Evolutionary conservation across 2,329 filamentous ascomycete species (phyloP).

Genomic region (Cytospora schulzeri): DNA sequence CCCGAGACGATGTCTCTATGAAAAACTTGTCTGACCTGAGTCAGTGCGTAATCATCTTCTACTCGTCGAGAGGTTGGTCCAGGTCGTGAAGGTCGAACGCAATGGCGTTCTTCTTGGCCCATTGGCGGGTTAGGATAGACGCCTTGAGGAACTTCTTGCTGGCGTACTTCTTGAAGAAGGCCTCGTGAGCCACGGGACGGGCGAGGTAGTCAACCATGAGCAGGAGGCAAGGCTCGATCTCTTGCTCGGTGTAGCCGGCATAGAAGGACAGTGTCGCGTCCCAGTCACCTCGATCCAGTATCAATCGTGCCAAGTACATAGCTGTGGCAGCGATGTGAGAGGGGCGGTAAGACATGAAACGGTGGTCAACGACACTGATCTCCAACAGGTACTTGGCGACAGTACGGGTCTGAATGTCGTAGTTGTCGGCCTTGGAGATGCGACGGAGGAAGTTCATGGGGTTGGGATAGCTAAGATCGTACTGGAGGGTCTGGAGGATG

Average conservation of each 20-base stretch:
- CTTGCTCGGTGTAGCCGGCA: conserved; percentile 87
- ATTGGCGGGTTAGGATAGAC: conserved; percentile 86
- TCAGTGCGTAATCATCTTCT: conserved; percentile 40
- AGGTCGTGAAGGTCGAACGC: conserved; percentile 56
- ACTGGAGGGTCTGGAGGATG: conserved; percentile 86
- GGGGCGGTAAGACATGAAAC: conserved; percentile 86
- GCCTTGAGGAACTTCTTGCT: conserved; percentile 99
- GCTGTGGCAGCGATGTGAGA: conserved; percentile 89
- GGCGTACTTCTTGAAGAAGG: conserved; percentile 99
- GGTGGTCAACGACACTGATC: conserved; percentile 92
- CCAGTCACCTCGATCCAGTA: conserved; percentile 90
- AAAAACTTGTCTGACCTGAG: conserved; percentile 1
- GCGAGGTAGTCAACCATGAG: conserved; percentile 97
- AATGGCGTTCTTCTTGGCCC: conserved; percentile 80
- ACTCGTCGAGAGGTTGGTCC: conserved; percentile 51
- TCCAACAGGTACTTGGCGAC: conserved; percentile 98
- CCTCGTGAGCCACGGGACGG: conserved; percentile 87
- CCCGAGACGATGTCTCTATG: conserved; percentile 8
- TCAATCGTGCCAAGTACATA: conserved; percentile 92
- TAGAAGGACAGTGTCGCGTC: conserved; percentile 87
- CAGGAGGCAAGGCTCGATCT: conserved; percentile 88
- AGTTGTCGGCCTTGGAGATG: conserved; percentile 99
- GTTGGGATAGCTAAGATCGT: conserved; percentile 97
- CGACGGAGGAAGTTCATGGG: conserved; percentile 99
- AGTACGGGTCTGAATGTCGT: conserved; percentile 96